These are phyloP conservation scores for Flaveria trinervia DNA, from an alignment of 129 eudicot species.

Conservation along the genomic window DNA sequence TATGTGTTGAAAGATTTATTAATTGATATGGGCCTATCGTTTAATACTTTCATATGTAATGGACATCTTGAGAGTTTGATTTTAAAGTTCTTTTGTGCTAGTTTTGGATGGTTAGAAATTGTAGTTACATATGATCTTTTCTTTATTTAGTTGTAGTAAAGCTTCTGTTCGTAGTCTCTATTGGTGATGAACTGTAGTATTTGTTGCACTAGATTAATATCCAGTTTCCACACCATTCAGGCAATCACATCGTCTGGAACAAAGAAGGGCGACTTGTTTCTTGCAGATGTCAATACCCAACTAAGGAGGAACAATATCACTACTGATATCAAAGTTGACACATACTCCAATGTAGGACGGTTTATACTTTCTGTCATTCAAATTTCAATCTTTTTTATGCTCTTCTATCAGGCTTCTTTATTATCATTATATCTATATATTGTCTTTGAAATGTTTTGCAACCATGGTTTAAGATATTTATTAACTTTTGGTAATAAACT, in stretches of 20 bases:
- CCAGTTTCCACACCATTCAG: conserved; percentile 15
- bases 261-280: conserved; percentile 52
- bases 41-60: neutral
- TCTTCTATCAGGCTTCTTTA: neutral
- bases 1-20: neutral
- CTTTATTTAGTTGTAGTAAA: neutral
- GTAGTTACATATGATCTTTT: too few relatives aligned
- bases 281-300: conserved; percentile 62
- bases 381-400: neutral
- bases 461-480: neutral
- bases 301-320: conserved; percentile 55
- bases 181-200: neutral
- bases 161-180: neutral
- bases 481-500: neutral
- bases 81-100: neutral
- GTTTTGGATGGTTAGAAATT: neutral
- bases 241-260: conserved; percentile 58
- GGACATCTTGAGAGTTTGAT: neutral
- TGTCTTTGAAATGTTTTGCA: neutral
- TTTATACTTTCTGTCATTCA: neutral
- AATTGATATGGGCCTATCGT: too few relatives aligned
- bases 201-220: neutral
- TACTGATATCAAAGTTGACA: conserved; percentile 61
- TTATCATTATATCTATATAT: neutral
- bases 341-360: conserved; percentile 49